A percentile compares a stretch with the other conserved stretches of the same genome.
Conservation (phyloP, 306 rosid species). For the Rosa persica region DNA sequence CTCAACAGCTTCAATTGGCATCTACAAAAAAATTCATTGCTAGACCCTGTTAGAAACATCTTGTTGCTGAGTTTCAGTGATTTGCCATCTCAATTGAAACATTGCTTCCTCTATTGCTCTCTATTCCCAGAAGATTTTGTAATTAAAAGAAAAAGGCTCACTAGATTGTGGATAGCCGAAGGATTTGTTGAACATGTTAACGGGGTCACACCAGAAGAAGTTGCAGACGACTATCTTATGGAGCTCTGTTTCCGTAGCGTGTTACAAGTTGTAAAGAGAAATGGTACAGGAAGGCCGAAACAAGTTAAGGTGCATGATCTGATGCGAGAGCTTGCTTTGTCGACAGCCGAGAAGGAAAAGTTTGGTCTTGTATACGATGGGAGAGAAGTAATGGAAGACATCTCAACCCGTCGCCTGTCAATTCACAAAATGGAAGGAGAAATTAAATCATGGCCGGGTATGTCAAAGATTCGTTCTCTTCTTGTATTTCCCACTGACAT, state of each 20-base stretch:
- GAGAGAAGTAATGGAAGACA: background rate
- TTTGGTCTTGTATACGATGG: background rate
- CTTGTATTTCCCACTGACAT: background rate
- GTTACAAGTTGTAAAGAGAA: background rate
- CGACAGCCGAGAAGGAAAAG: background rate
- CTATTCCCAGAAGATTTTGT: background rate
- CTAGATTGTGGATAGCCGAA: background rate
- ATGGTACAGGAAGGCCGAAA: background rate
- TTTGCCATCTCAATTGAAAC: background rate
- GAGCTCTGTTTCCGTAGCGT: background rate
- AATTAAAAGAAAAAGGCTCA: no score
- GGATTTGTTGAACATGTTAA: background rate
- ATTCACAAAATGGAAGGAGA: background rate
- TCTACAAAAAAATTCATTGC: background rate
- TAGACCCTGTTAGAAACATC: background rate
- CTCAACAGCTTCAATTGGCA: background rate
- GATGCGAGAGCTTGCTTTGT: background rate
- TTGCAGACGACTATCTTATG: background rate
- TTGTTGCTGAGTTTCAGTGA: background rate
- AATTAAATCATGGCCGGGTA: background rate
- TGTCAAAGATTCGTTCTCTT: background rate
- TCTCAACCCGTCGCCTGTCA: background rate
- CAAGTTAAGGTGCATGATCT: background rate
- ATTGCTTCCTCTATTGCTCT: background rate
- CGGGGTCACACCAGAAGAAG: background rate